Conservation (phyloP, 1,284 basidiomycete species). For the Cutaneotrichosporon sp. region DNA sequence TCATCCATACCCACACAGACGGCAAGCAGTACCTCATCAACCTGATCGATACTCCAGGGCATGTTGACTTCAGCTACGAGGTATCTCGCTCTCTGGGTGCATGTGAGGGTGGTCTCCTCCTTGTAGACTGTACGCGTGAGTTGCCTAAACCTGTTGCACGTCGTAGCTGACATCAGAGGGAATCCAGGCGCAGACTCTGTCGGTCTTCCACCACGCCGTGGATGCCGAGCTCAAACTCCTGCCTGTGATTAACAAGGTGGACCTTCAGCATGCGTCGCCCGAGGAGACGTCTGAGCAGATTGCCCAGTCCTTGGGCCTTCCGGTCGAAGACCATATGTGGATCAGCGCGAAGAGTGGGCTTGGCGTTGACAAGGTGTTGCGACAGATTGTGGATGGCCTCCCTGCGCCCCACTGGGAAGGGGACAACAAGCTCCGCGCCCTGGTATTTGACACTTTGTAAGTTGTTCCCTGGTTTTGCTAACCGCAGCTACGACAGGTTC, state of each 20-base stretch:
- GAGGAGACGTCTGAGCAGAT: conserved; percentile 75
- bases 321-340: conserved; percentile 63
- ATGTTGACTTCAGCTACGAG: conserved; percentile 96
- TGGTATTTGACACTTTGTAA: conserved; percentile 89
- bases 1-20: conserved; percentile 63
- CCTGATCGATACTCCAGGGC: conserved; percentile 94
- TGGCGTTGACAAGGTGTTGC: conserved; percentile 66
- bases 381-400: conserved; percentile 74
- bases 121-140: conserved; percentile 81
- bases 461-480: conserved; percentile 31
- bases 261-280: conserved; percentile 79
- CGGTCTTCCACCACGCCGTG: conserved; percentile 83
- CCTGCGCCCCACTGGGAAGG: conserved; percentile 60
- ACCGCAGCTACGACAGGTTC: conserved; percentile 83
- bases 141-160: too few species aligned
- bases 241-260: conserved; percentile 94
- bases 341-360: conserved; percentile 92
- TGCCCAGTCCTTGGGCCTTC: conserved; percentile 70
- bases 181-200: conserved; percentile 95
- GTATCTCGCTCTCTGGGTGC: conserved; percentile 88
- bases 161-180: conserved; percentile 58
- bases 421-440: conserved; percentile 65
- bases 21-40: conserved; percentile 73
- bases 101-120: conserved; percentile 85
- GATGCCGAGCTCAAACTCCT: conserved; percentile 80